phyloP scores from a whole-genome alignment of 2,329 filamentous ascomycete genomes.

The Chaetomiaceae sp. region DNA sequence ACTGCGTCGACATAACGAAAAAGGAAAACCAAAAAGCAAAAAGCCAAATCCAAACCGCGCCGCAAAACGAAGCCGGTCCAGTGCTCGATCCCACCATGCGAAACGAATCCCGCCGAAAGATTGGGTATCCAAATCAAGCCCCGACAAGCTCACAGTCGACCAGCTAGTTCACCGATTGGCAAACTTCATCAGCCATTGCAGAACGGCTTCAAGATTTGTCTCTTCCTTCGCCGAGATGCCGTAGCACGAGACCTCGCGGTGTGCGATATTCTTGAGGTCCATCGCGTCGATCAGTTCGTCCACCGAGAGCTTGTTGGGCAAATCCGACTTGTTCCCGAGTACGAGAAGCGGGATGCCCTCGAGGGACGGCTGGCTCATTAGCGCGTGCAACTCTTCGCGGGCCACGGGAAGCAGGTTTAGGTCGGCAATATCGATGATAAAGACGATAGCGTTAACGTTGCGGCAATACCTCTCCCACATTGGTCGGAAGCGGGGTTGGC shows the following conservation, averaged over 20 bases:
- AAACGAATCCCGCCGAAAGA: slow-evolving; percentile 4
- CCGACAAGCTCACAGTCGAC: slow-evolving; percentile 9
- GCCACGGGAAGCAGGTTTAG: slow-evolving; percentile 73
- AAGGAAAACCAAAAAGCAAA: neutral
- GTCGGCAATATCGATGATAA: slow-evolving; percentile 96
- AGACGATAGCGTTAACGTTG: slow-evolving; percentile 95
- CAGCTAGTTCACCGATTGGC: slow-evolving; percentile 59
- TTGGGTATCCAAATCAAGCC: slow-evolving; percentile 12
- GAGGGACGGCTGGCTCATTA: slow-evolving; percentile 79
- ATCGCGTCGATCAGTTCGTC: slow-evolving; percentile 93
- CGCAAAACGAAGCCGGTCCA: slow-evolving; percentile 4
- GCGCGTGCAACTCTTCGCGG: slow-evolving; percentile 84
- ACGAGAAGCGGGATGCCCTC: slow-evolving; percentile 90
- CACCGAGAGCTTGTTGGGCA: slow-evolving; percentile 83
- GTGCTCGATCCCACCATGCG: neutral
- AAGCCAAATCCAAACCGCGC: neutral
- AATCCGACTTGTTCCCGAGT: slow-evolving; percentile 94
- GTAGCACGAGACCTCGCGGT: slow-evolving; percentile 96
- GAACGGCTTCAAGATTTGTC: slow-evolving; percentile 93
- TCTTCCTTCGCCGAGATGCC: slow-evolving; percentile 98
- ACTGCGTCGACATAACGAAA: neutral
- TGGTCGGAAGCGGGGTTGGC: slow-evolving; percentile 90
- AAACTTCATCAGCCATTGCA: slow-evolving; percentile 93
- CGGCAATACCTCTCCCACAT: slow-evolving; percentile 99
- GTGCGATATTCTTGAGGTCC: slow-evolving; percentile 81